Base-by-base conservation (phyloP, 306 rosid genomes). In the Vigna mungo region DNA sequence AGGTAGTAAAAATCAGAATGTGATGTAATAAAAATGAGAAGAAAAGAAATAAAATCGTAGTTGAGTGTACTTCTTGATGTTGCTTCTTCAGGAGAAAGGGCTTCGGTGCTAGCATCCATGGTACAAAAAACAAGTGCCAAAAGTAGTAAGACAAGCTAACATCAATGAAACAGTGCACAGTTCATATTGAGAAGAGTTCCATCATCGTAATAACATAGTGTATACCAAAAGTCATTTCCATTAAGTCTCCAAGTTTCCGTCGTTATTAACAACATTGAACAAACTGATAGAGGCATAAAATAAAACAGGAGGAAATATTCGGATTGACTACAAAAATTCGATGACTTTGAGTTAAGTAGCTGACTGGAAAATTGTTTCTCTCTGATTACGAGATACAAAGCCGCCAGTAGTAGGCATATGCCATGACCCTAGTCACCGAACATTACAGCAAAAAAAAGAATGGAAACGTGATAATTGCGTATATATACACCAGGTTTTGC, bases 101-200 rank as follows among this genome's bases (percentile, higher is more conserved):
- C 84, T 95, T 95, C 55, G 96, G 99, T 61, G 92, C 83, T 80
- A 95, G 88, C 99, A 95, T 95, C 99, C 99, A 95, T 48, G 99
- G 99, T 72, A 95, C 97, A 62, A 97, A 30, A 96, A 39, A 95
- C 74, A 75, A 91, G 53, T 62, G 99, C 96, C 84, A 88, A 84
- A 39, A 95, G 74, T 85, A 95, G 87, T 78, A 95, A 83, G 30
- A 76, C 58, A 62, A 91, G 67, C 99, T 92, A 46, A 53, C 43
- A 65, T 25, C 60, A 66, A 70, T 23, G 75, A 75, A 85, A 75
- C 51, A 66, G 64, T 11, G 43, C 21, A 52, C 11, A 23, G 37
- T 52, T 82, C 55, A 78, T 47, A 93, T 88, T 58, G 98, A 93
- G 81, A 93, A 93, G 63, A 90, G 82, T 15, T 94, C 87, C 97